phyloP scores from a whole-genome alignment of 2,329 filamentous ascomycete species.

The Penicillium sumatraense region DNA sequence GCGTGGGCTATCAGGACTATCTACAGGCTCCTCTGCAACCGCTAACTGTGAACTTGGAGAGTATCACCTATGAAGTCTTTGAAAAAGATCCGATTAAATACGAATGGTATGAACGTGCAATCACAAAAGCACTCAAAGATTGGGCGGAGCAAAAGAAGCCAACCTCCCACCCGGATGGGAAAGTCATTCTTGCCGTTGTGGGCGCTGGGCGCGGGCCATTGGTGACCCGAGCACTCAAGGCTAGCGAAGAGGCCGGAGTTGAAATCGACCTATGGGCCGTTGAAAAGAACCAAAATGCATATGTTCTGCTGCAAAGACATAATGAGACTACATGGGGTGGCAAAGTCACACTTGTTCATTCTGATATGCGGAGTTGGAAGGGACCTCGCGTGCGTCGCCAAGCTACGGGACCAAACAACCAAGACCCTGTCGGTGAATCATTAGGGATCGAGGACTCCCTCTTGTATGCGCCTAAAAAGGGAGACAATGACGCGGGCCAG shows the following conservation, averaged over 20 bases:
- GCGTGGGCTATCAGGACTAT: constrained; percentile 84
- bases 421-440: constrained; percentile 38
- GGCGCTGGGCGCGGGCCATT: constrained; percentile 92
- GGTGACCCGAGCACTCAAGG: constrained; percentile 82
- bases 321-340: constrained; percentile 82
- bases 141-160: constrained; percentile 75
- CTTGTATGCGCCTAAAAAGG: constrained; percentile 25
- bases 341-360: constrained; percentile 85
- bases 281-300: constrained; percentile 98
- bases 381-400: constrained; percentile 62
- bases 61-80: constrained; percentile 97
- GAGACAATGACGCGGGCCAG: constrained; percentile 46
- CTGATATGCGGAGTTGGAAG: constrained; percentile 96
- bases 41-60: constrained; percentile 93
- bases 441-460: constrained; percentile 35
- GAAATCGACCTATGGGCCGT: constrained; percentile 86
- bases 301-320: constrained; percentile 85
- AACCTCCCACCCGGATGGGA: constrained; percentile 70
- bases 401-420: constrained; percentile 14
- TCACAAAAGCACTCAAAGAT: constrained; percentile 78
- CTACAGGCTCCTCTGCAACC: constrained; percentile 94
- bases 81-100: constrained; percentile 99
- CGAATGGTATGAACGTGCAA: constrained; percentile 87
- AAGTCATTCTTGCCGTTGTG: constrained; percentile 86
- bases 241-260: constrained; percentile 75